These are phyloP conservation scores for Phaseolus lunatus DNA, from an alignment of 306 rosid species.

Conservation along the genomic window DNA sequence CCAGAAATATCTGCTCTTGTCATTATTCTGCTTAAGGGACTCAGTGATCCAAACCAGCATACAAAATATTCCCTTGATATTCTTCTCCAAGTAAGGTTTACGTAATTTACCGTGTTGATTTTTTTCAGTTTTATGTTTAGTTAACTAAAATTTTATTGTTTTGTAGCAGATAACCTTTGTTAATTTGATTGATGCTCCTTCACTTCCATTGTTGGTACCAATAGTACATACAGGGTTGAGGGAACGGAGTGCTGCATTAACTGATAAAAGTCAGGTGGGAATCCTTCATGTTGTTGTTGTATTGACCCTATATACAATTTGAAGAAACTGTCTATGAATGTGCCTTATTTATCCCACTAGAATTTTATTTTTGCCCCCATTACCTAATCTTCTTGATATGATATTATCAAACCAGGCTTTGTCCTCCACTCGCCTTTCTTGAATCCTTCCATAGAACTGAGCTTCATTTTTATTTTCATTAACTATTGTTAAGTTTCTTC, in stretches of 20 bases:
- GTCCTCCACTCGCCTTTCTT: too few species aligned
- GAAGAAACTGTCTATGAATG: too few species aligned
- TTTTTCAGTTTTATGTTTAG: slow-evolving; percentile 34
- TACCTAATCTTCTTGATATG: too few species aligned
- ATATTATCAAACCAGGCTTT: too few species aligned
- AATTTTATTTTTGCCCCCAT: too few species aligned
- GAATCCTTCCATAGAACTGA: too few species aligned
- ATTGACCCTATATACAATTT: too few species aligned
- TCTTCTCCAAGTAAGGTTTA: slow-evolving; percentile 86
- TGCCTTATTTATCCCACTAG: too few species aligned
- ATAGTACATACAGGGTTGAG: slow-evolving; percentile 94
- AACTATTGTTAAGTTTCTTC: too few species aligned
- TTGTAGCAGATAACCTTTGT: slow-evolving; percentile 91
- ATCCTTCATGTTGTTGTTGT: too few species aligned
- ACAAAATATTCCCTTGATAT: slow-evolving; percentile 95
- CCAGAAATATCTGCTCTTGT: slow-evolving; percentile 96
- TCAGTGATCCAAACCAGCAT: slow-evolving; percentile 89
- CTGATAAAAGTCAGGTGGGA: too few species aligned
- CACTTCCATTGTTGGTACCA: slow-evolving; percentile 95
- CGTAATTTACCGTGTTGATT: slow-evolving; percentile 12
- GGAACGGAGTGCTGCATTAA: slow-evolving; percentile 97
- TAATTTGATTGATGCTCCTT: slow-evolving; percentile 98
- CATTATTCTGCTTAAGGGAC: slow-evolving; percentile 92
- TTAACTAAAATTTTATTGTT: slow-evolving; percentile 46
- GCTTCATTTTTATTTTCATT: too few species aligned